Base-by-base conservation (phyloP, 495 filamentous ascomycete species). In the Tuber magnatum region DNA sequence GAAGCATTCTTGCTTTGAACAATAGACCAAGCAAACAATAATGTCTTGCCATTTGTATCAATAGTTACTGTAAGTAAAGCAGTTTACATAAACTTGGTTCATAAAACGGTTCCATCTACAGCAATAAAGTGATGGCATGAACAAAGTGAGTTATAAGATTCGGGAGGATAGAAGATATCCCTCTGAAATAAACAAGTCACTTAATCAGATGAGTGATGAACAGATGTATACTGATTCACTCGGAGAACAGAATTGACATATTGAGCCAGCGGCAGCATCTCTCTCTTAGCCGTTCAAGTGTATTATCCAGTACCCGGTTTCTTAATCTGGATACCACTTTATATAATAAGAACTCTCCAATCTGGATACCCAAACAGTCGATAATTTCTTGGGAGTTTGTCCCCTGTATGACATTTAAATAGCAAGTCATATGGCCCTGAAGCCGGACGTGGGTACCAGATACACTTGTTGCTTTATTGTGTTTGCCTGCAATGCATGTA, bases 51-150 rank as follows among this genome's bases (percentile, higher is more conserved):
- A 38, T 61, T 44, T 0, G 73, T 24, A 71, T 70, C 69, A 40
- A 71, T 56, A 1, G 68, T 56, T 10, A 75, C 69, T 0, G 44
- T 46, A 14, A 75, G 56, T 35, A 75, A 20, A 0, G 68, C 32
- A 75, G 51, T 40, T n/a, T 75, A 44, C 1, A 32, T 24, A 71
- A 61, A 75, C 9, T 32, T 32, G 10, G 16, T 71, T 38, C 71
- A 71, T 10, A 78, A 72, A 69, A 77, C 69, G 39, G 76, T 78
- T 14, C 46, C 46, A 61, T 78, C 74, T 35, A 72, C 28, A 44
- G 75, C 68, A 32, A 51, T 69, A 24, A 76, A 76, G 22, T 44
- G 38, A 12, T 24, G 28, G 16, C 20, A 56, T 14, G 39, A 46
- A 32, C 46, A 42, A 51, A 75, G 71, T 14, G 43, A 39, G 0